phyloP scores from a whole-genome alignment of 2,329 filamentous ascomycete species.

The Xylariaceae sp. region DNA sequence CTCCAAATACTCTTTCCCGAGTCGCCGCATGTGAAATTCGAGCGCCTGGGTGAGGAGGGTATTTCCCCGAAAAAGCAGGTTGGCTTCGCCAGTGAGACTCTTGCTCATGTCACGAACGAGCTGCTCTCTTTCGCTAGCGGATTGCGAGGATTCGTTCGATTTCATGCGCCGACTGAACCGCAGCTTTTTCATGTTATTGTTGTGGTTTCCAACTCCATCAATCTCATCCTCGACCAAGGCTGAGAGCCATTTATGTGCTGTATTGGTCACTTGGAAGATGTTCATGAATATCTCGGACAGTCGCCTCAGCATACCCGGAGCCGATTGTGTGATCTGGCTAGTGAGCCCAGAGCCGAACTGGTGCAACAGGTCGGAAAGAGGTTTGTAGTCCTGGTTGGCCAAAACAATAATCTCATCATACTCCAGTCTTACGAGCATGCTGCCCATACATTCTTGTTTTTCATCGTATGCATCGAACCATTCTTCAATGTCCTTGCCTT shows the following conservation, averaged over 20 bases:
- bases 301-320: constrained; percentile 75
- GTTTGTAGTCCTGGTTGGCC: constrained; percentile 79
- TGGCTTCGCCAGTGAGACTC: constrained; percentile 81
- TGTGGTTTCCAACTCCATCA: constrained; percentile 76
- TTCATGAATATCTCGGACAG: constrained; percentile 85
- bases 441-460: constrained; percentile 72
- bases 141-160: constrained; percentile 67
- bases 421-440: constrained; percentile 78
- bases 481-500: constrained; percentile 75
- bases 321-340: constrained; percentile 74
- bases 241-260: constrained; percentile 85
- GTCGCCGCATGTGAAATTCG: constrained; percentile 90
- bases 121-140: constrained; percentile 63
- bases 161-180: constrained; percentile 69
- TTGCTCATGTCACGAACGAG: constrained; percentile 76
- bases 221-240: constrained; percentile 95
- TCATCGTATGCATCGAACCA: constrained; percentile 84
- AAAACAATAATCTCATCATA: constrained; percentile 90
- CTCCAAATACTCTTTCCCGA: constrained; percentile 90
- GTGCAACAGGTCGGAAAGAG: constrained; percentile 79
- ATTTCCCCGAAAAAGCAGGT: constrained; percentile 92
- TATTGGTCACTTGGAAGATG: constrained; percentile 90
- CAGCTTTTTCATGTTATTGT: constrained; percentile 70
- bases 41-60: constrained; percentile 89
- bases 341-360: constrained; percentile 82